Evolutionary conservation across 225 moss, liverwort and hornwort genomes (phyloP).

Genomic region (Ulota crispa): DNA sequence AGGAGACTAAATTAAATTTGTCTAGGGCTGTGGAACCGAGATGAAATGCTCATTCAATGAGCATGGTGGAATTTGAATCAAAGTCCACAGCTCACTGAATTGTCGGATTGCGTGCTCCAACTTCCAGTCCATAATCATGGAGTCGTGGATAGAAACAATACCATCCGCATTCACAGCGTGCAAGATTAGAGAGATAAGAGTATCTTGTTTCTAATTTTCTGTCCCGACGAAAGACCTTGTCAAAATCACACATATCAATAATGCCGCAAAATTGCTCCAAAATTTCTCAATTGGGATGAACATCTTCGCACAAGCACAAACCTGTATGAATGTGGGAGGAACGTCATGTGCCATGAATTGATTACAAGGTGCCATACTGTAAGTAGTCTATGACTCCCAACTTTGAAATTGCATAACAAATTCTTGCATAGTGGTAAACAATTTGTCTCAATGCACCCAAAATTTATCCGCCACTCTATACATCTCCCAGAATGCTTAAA

Average conservation of each 20-base stretch:
- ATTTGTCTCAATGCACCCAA: background rate
- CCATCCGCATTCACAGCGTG: conserved; percentile 18
- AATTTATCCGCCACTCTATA: background rate
- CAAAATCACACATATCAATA: conserved; percentile 29
- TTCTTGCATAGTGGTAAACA: background rate
- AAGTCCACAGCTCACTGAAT: conserved; percentile 17
- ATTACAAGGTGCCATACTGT: background rate
- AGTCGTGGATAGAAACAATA: conserved; percentile 16
- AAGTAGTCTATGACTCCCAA: background rate
- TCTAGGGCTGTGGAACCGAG: background rate
- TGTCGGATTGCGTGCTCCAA: background rate
- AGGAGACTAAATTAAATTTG: conserved; percentile 3
- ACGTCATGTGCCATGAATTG: background rate
- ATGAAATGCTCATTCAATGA: conserved; percentile 13
- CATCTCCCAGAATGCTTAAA: background rate
- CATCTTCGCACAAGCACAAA: background rate
- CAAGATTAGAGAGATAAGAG: conserved; percentile 36
- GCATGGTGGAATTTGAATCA: conserved; percentile 16
- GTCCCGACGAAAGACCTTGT: conserved; percentile 22
- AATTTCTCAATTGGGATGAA: conserved; percentile 13
- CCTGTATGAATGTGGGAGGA: background rate
- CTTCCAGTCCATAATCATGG: conserved; percentile 26
- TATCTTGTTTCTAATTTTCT: conserved; percentile 10
- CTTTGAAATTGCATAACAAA: background rate
- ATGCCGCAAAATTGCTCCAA: conserved; percentile 23